phyloP scores from a whole-genome alignment of 176 grass and related monocot genomes.

The Bothriochloa decipiens region DNA sequence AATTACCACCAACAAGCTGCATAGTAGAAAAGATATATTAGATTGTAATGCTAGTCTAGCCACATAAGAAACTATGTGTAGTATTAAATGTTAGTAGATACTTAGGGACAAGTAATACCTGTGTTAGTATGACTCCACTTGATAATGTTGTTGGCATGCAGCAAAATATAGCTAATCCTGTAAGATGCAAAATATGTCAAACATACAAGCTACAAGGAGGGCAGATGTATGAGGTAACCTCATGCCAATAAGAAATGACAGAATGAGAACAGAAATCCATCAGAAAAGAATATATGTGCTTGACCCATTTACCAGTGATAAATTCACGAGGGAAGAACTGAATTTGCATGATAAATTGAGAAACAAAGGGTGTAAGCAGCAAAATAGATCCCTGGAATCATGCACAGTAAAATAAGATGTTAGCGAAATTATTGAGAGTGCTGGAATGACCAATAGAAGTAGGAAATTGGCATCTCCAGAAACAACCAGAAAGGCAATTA shows the following conservation, averaged over 20 bases:
- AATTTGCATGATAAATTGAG: slow-evolving; percentile 70
- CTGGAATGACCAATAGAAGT: slow-evolving; percentile 12
- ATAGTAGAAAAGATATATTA: slow-evolving; percentile 32
- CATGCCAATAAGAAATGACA: slow-evolving; percentile 29
- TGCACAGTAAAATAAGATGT: slow-evolving; percentile 28
- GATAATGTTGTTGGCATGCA: slow-evolving; percentile 97
- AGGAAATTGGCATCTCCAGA: slow-evolving; percentile 13
- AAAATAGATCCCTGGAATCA: slow-evolving; percentile 80
- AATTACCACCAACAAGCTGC: slow-evolving; percentile 80
- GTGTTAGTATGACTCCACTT: slow-evolving; percentile 88
- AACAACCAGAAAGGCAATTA: slow-evolving; percentile 44
- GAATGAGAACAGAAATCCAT: slow-evolving; percentile 20
- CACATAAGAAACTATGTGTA: slow-evolving; percentile 19
- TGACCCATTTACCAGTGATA: slow-evolving; percentile 70
- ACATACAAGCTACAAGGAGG: background rate
- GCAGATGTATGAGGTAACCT: background rate
- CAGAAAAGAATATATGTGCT: slow-evolving; percentile 15
- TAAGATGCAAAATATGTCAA: slow-evolving; percentile 40
- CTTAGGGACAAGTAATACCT: slow-evolving; percentile 38
- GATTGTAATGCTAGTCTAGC: background rate
- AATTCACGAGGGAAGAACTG: slow-evolving; percentile 81
- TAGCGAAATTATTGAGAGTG: slow-evolving; percentile 14
- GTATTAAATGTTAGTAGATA: slow-evolving; percentile 2
- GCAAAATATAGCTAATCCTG: slow-evolving; percentile 91
- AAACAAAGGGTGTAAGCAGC: slow-evolving; percentile 73